A percentile compares a stretch with the other conserved stretches of the same genome.
phyloP scores from a whole-genome alignment of 306 rosid genomes.

The Rosa multiflora region DNA sequence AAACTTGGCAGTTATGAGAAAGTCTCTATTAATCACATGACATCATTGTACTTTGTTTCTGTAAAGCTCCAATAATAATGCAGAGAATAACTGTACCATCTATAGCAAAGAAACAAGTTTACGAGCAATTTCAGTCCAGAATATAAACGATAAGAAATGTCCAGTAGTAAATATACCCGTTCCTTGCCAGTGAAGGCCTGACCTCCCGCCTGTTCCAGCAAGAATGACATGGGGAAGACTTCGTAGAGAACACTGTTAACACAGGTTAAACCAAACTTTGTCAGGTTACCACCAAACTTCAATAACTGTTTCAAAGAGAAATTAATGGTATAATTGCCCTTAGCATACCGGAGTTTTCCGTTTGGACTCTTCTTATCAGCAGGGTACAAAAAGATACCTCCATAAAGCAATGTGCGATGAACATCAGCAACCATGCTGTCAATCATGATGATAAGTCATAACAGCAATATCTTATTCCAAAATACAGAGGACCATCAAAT shows the following conservation, averaged over 20 bases:
- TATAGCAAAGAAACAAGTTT: not conserved
- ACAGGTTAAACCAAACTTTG: not conserved
- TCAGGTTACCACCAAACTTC: not conserved
- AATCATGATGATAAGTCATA: constrained; percentile 9
- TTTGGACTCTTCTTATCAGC: constrained; percentile 95
- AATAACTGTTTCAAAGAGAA: not conserved
- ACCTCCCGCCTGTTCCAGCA: constrained; percentile 98
- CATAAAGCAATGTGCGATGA: constrained; percentile 97
- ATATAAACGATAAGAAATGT: constrained; percentile 9
- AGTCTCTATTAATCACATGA: not conserved
- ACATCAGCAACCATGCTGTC: constrained; percentile 99
- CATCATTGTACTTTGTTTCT: not conserved
- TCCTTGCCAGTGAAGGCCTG: constrained; percentile 87
- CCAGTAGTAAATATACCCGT: constrained; percentile 45
- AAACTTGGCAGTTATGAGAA: not conserved
- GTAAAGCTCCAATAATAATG: not conserved
- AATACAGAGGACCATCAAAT: constrained; percentile 1
- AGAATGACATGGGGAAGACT: constrained; percentile 96
- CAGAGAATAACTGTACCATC: not conserved
- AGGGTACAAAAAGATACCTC: constrained; percentile 95
- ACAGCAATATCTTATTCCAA: constrained; percentile 5
- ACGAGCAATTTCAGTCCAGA: not conserved
- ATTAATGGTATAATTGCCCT: not conserved
- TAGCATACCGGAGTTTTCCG: constrained; percentile 88
- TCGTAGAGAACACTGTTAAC: constrained; percentile 76